Evolutionary conservation across 202 grass and related monocot species (phyloP), one percentile per base, ranked within the genome.

Genomic region (Schoenoplectus tabernaemontani): DNA sequence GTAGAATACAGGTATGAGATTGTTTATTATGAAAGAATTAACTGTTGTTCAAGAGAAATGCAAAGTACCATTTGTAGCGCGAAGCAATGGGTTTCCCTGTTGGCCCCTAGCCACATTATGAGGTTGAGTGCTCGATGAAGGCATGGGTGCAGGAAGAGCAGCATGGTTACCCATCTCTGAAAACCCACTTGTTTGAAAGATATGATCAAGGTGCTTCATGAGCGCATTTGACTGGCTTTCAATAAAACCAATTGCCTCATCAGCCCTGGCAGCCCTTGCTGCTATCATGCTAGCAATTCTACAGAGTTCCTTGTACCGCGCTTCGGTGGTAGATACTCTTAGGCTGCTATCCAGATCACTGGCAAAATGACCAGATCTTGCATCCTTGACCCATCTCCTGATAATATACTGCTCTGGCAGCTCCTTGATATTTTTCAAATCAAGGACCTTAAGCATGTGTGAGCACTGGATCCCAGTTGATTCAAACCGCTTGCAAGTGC

Each of bases 351-450:
- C 78, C 65, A 47, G 84, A 33, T 85, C 81, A 63, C 83, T 88
- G 44, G 83, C 82, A 36, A 86, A 79, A 78, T 78, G 85, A 62
- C 82, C 41, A 70, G 77, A 86, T 77, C 86, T 85, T 7, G 91
- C 94, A 87, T 97, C 94, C 89, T 97, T 97, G 59, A 84, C 88
- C 94, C 94, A 97, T 78, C 94, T 97, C 73, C 89, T 97, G 69
- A 97, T 85, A 86, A 93, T 93, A 70, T 97, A 93, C 65, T 86
- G 89, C 77, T 85, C 85, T 63, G 87, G 94, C 50, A 97, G 84
- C 78, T 93, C 94, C 84, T 97, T 97, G 23, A 97, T 90, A 87
- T 97, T 97, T 82, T 89, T 93, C 46, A 97, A 85, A 82, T 97
- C 94, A 63, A 97, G 91, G 65, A 89, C 89, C 83, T 97, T 97